Base-by-base conservation (phyloP, 768 basidiomycete species). In the Pleurotus tuoliensis region DNA sequence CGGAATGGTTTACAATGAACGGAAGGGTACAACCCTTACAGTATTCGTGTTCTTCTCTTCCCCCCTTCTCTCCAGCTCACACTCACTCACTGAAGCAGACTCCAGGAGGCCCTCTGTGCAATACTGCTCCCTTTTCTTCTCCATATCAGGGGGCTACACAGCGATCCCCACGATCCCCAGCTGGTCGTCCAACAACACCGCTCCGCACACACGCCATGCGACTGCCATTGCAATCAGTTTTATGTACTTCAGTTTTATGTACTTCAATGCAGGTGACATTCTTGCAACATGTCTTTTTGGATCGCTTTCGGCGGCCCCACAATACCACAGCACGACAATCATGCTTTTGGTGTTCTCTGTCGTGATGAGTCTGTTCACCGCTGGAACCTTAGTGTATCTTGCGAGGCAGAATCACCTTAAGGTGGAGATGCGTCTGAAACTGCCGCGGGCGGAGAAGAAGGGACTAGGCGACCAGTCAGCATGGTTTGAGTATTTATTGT, bases 181-280 rank as follows among this genome's bases (percentile, higher is more conserved):
- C 0, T 87, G 86, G 86, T 67, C 71, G 53, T 77, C 84, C 11
- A 86, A 87, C 68, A 87, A 86, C 69, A 73, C 79, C 9, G 70
- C 79, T 5, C 84, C 84, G 0, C 74, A 83, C 59, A 67, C 75
- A 40, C 73, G 82, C 22, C 78, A 84, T 15, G 85, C 83, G 1
- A 83, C 84, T 1, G 71, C 79, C 37, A 73, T 86, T 53, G 84
- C 83, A 15, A 73, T 84, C 22, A 76, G 75, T 0, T 80, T 82
- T 59, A 79, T 81, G 60, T 73, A 79, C 73, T 79, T 79, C 22
- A 85, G 75, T 0, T 80, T 82, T 59, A 79, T 81, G 60, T 73
- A 79, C 73, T 79, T 79, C 22, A 85, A 85, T 62, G 69, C 75
- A 0, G 83, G 83, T 12, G 83, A 82, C 2, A 84, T 87, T 47